These are phyloP conservation scores for Blepharisma japonicum DNA, from an alignment of 73 alveolate genomes.

Conservation along the genomic window DNA sequence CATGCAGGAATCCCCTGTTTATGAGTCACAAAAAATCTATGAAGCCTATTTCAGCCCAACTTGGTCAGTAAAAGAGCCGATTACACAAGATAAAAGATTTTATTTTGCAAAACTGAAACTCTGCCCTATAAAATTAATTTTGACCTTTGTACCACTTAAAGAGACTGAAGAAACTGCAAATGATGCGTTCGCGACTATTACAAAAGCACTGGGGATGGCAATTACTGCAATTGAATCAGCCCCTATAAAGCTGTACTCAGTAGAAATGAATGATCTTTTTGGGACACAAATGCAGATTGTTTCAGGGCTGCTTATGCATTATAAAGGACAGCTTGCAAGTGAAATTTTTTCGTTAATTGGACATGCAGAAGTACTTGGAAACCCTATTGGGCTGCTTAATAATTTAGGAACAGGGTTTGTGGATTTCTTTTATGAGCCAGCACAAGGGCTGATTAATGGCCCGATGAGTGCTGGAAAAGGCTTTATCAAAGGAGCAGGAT, in stretches of 20 bases:
- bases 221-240: conserved; percentile 74
- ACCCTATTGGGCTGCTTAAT: conserved; percentile 70
- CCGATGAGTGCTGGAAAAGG: conserved; percentile 87
- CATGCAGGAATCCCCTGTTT: not conserved
- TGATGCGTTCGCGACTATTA: conserved; percentile 15
- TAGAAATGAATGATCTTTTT: conserved; percentile 52
- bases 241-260: conserved; percentile 67
- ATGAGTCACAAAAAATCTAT: not conserved
- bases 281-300: conserved; percentile 59
- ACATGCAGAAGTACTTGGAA: conserved; percentile 84
- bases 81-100: not conserved
- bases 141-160: conserved; percentile 26
- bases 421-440: conserved; percentile 72
- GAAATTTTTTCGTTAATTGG: conserved; percentile 75
- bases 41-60: not conserved
- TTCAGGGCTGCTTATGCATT: conserved; percentile 51
- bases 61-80: conserved; percentile 22
- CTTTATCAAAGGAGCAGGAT: conserved; percentile 80
- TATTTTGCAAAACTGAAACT: not conserved
- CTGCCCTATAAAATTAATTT: not conserved
- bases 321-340: conserved; percentile 46
- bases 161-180: conserved; percentile 7
- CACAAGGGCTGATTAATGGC: conserved; percentile 72
- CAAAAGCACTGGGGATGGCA: conserved; percentile 67
- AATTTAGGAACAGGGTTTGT: conserved; percentile 71